A percentile compares a stretch with the other conserved stretches of the same genome.
phyloP scores from a whole-genome alignment of 2,329 filamentous ascomycete genomes.

The Claviceps pazoutovae region DNA sequence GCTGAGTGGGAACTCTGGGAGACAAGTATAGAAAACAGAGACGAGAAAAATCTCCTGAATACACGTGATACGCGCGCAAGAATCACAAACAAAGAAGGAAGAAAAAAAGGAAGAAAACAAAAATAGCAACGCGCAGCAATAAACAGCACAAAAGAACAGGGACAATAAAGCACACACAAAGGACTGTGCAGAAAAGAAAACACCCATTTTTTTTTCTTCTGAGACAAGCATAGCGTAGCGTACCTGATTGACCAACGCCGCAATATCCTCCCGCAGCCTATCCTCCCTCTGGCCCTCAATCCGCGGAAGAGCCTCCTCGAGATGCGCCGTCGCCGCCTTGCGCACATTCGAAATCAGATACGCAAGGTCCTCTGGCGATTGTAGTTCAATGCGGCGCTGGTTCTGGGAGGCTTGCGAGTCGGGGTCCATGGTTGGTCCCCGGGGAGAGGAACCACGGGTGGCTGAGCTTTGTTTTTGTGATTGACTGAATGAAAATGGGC shows the following conservation, averaged over 20 bases:
- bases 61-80: too few relatives aligned
- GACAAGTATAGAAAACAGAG: too few relatives aligned
- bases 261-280: slow-evolving; percentile 43
- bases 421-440: slow-evolving; percentile 17
- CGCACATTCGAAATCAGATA: slow-evolving; percentile 59
- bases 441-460: not conserved
- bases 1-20: too few relatives aligned
- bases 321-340: slow-evolving; percentile 50
- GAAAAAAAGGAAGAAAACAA: too few relatives aligned
- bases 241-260: slow-evolving; percentile 46
- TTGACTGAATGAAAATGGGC: not conserved
- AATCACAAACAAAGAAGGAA: not conserved
- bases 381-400: slow-evolving; percentile 68
- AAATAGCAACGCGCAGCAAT: too few relatives aligned
- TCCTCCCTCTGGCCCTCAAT: slow-evolving; percentile 39
- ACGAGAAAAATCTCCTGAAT: too few relatives aligned
- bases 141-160: too few relatives aligned
- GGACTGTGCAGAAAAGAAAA: not conserved
- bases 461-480: not conserved
- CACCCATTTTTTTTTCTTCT: too few relatives aligned
- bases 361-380: slow-evolving; percentile 57
- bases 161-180: not conserved
- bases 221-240: too few relatives aligned
- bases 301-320: slow-evolving; percentile 54
- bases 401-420: slow-evolving; percentile 22